Base-by-base conservation (phyloP, 2,329 filamentous ascomycete species). In the Microcyclospora pomicola region DNA sequence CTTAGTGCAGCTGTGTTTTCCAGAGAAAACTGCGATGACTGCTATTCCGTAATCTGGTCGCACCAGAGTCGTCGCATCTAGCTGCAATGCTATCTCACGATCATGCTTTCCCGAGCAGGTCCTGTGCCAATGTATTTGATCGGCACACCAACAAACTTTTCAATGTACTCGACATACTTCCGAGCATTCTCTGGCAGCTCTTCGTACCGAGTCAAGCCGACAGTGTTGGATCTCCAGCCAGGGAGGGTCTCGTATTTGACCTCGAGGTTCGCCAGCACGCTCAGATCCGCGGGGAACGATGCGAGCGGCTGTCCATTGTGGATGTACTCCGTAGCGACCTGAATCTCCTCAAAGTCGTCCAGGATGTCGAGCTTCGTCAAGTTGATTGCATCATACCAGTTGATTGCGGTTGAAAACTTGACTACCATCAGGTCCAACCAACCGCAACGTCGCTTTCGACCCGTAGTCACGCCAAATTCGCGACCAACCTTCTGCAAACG, bases 301-400 rank as follows among this genome's bases (percentile, higher is more conserved):
- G 71, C 65, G 9, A 80, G 59, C 39, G 64, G 61, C 51, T 71
- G 54, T 32, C 72, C 73, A 36, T 72, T 68, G 52, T 72, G 48
- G 10, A 65, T 65, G 63, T 93, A 93, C 2, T 73, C 76, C 11
- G 80, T 73, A 13, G 80, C 81, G 36, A 83, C 68, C 59, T 86
- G 82, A 61, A 92, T 72, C 52, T 75, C 77, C 9, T 73, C 67
- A 56, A 93, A 85, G 27, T 73, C 73, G 55, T 86, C 81, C 12
- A 86, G 68, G 29, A 85, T 69, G 49, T 83, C 78, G 15, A 82
- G 69, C 59, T 78, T 78, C 40, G 74, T 78, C 40, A 78, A 62
- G 61, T 79, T 78, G 50, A 77, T 62, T 33, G 65, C 59, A 0
- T 75, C 75, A 61, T 82, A 82, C 62, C 78, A 69, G 62, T 82